A percentile compares a stretch with the other conserved stretches of the same genome.
Evolutionary conservation across 2,329 filamentous ascomycete genomes (phyloP).

Genomic region (Trichoderma harzianum): DNA sequence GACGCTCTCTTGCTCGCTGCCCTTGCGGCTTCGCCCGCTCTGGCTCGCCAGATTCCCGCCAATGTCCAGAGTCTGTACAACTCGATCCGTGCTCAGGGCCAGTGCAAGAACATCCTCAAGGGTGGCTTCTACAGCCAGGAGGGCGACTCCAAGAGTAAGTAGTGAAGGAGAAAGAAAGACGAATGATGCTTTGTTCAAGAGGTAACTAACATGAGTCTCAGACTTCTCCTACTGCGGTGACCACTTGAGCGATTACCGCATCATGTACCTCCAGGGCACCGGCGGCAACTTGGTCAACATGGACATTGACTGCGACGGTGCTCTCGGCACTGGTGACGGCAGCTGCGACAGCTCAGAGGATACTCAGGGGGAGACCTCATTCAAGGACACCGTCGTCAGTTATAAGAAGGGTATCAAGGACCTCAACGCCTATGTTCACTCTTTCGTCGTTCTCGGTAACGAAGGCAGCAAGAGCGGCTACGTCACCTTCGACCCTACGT

Average conservation of each 20-base stretch:
- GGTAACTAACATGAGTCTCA: neutral
- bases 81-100: conserved; percentile 27
- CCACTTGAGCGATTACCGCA: conserved; percentile 33
- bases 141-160: conserved; percentile 27
- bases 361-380: conserved; percentile 43
- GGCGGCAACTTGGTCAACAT: conserved; percentile 28
- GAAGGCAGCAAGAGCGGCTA: conserved; percentile 31
- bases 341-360: conserved; percentile 41
- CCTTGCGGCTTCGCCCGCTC: conserved; percentile 11
- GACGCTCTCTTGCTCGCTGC: conserved; percentile 1
- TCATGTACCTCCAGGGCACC: conserved; percentile 45
- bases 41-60: conserved; percentile 25
- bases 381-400: conserved; percentile 35
- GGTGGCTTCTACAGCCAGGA: conserved; percentile 33
- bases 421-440: conserved; percentile 49
- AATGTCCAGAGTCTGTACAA: conserved; percentile 33
- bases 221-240: conserved; percentile 41
- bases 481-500: conserved; percentile 39
- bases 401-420: conserved; percentile 41
- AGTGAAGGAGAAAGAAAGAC: neutral
- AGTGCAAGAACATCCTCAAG: conserved; percentile 31
- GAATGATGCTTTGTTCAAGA: neutral
- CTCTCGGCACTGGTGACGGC: conserved; percentile 31
- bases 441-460: conserved; percentile 55
- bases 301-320: conserved; percentile 53